Conservation (phyloP, 106 monocot genomes). For the Dioscorea dumetorum region DNA sequence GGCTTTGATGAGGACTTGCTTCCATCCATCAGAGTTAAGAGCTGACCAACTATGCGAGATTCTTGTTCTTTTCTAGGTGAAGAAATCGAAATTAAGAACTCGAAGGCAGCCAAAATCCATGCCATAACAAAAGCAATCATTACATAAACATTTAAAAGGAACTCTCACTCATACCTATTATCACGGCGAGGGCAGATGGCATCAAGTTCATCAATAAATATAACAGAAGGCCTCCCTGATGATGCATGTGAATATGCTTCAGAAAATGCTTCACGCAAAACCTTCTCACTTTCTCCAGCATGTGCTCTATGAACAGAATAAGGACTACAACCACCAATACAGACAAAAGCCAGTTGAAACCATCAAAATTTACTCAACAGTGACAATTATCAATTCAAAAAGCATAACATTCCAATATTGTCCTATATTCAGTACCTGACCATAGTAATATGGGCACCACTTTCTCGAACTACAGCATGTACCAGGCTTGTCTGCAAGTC, state of each 20-base stretch:
- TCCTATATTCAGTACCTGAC: conserved; percentile 51
- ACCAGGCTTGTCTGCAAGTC: conserved; percentile 76
- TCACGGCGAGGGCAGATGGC: conserved; percentile 70
- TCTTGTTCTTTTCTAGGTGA: conserved; percentile 65
- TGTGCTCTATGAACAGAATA: conserved; percentile 74
- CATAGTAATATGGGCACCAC: conserved; percentile 74
- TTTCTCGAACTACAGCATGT: conserved; percentile 76
- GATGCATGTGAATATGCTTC: conserved; percentile 64
- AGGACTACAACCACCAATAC: conserved; percentile 28
- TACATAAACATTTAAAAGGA: background rate
- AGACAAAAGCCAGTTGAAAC: conserved; percentile 1
- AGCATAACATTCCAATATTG: background rate
- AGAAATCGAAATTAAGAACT: background rate
- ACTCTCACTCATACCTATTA: conserved; percentile 27
- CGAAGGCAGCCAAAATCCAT: background rate
- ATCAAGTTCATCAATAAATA: conserved; percentile 97
- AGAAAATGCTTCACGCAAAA: conserved; percentile 65
- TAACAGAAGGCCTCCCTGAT: conserved; percentile 73
- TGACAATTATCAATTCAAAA: background rate
- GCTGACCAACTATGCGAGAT: conserved; percentile 82
- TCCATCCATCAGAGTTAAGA: conserved; percentile 87
- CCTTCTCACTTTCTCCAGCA: conserved; percentile 85
- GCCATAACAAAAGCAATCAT: background rate
- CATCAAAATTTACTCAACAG: background rate
- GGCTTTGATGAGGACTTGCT: conserved; percentile 40